A percentile compares a stretch with the other conserved stretches of the same genome.
Evolutionary conservation across 179 eudicot genomes (phyloP).

Genomic region (Silene noctiflora): DNA sequence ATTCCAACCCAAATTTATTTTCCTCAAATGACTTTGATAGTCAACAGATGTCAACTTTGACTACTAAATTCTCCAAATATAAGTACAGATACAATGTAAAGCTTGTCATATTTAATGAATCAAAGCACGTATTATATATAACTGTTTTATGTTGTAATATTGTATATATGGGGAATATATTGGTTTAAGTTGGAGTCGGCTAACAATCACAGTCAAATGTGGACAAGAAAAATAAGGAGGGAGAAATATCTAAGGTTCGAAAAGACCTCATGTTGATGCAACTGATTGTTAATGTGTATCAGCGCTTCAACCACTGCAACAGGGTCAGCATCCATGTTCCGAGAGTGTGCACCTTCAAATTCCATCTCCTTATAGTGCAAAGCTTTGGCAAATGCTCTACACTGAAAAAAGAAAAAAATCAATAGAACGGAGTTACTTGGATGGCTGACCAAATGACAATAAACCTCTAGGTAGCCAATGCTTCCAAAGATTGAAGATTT

Average conservation of each 20-base stretch:
- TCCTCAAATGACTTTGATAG: no score
- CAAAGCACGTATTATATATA: background rate
- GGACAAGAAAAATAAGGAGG: background rate
- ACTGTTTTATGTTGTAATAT: background rate
- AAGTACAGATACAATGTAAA: background rate
- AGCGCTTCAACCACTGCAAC: slow-evolving; percentile 96
- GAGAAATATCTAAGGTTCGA: background rate
- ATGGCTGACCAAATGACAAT: slow-evolving; percentile 5
- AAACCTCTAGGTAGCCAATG: slow-evolving; percentile 1
- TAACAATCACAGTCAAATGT: background rate
- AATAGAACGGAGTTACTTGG: slow-evolving; percentile 22
- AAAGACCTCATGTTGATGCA: slow-evolving; percentile 95
- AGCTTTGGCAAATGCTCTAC: slow-evolving; percentile 99
- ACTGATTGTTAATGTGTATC: slow-evolving; percentile 93
- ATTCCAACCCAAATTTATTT: no score
- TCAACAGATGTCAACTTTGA: background rate
- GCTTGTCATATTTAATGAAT: background rate
- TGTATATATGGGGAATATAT: background rate
- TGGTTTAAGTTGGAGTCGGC: background rate
- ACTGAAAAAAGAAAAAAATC: slow-evolving; percentile 46
- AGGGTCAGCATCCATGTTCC: slow-evolving; percentile 90
- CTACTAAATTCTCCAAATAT: background rate
- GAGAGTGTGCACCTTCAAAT: slow-evolving; percentile 89
- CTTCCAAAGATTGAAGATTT: background rate
- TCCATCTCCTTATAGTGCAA: slow-evolving; percentile 99